Evolutionary conservation across 2,329 filamentous ascomycete species (phyloP), one percentile per base, ranked within the genome.

Genomic region (Ascochyta viciae-villosae): DNA sequence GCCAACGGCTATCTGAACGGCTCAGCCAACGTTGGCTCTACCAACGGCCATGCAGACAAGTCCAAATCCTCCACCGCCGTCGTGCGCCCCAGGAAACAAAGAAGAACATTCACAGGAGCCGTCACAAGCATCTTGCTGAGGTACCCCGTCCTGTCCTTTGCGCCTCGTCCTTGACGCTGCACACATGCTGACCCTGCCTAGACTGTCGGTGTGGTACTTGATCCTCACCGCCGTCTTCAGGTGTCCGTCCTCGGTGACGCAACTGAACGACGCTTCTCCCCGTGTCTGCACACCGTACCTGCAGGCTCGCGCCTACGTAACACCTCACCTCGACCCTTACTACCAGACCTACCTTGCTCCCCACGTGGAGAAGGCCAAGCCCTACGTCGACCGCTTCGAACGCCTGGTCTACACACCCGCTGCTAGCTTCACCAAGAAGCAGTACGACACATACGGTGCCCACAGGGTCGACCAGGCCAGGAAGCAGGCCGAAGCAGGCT

Each of bases 271-370:
- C 24, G 78, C 82, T 27, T 90, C 91, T 1, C 90, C 93, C 0
- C 83, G 80, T 61, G 85, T 98, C 59, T 99, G 95, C 84, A 88
- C 88, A 70, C 88, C 90, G 9, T 97, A 97, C 67, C 71, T 88
- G 31, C 77, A 83, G 83, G 89, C 79, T 77, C 87, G 78, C 66
- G 87, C 80, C 80, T 87, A 82, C 54, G 80, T 93, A 57, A 78
- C 86, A 24, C 95, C 95, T 3, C 89, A 94, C 74, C 70, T 96
- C 29, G 83, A 88, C 66, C 94, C 93, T 3, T 96, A 96, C 77
- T 98, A 97, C 76, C 81, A 94, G 64, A 76, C 85, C 54, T 96
- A 97, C 70, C 89, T 91, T 23, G 89, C 89, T 6, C 91, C 92
- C 3, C 95, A 97, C 71, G 86, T 96, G 59, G 84, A 93, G 34